A percentile compares a stretch with the other conserved stretches of the same genome.
Evolutionary conservation across 2,329 filamentous ascomycete genomes (phyloP).

Genomic region (Botryotinia globosa): DNA sequence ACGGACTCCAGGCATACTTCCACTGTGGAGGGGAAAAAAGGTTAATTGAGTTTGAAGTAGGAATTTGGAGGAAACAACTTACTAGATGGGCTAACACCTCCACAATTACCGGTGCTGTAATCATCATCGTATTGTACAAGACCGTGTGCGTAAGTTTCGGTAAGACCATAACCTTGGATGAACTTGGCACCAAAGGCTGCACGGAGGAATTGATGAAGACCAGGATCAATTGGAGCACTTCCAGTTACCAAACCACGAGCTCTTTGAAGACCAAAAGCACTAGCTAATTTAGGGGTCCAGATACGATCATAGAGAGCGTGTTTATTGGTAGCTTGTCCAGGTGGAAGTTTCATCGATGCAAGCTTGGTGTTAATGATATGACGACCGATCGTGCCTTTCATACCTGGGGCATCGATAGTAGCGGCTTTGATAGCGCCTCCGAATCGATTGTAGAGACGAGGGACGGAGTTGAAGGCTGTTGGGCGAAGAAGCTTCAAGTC

Average conservation of each 20-base stretch:
- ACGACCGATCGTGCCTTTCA: constrained; percentile 78
- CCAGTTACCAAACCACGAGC: constrained; percentile 76
- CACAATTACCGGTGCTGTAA: constrained; percentile 76
- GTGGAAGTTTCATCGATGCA: constrained; percentile 69
- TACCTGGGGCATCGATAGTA: constrained; percentile 73
- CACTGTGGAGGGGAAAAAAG: constrained; percentile 40
- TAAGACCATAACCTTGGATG: constrained; percentile 87
- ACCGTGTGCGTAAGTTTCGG: constrained; percentile 82
- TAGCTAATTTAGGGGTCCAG: constrained; percentile 83
- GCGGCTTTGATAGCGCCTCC: constrained; percentile 75
- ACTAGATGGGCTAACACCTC: constrained; percentile 56
- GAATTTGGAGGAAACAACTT: neutral
- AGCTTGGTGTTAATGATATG: constrained; percentile 78
- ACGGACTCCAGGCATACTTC: constrained; percentile 84
- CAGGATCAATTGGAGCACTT: constrained; percentile 85
- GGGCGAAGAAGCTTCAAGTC: constrained; percentile 86
- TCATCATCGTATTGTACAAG: constrained; percentile 69
- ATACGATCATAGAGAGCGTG: constrained; percentile 81
- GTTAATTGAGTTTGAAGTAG: neutral
- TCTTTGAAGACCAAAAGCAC: constrained; percentile 77
- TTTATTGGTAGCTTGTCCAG: constrained; percentile 71
- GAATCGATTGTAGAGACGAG: constrained; percentile 88
- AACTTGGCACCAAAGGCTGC: constrained; percentile 78
- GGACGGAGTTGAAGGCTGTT: constrained; percentile 82
- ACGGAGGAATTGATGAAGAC: constrained; percentile 83